Conservation (phyloP, 225 moss, liverwort and hornwort genomes). For the Pseudoscleropodium purum region DNA sequence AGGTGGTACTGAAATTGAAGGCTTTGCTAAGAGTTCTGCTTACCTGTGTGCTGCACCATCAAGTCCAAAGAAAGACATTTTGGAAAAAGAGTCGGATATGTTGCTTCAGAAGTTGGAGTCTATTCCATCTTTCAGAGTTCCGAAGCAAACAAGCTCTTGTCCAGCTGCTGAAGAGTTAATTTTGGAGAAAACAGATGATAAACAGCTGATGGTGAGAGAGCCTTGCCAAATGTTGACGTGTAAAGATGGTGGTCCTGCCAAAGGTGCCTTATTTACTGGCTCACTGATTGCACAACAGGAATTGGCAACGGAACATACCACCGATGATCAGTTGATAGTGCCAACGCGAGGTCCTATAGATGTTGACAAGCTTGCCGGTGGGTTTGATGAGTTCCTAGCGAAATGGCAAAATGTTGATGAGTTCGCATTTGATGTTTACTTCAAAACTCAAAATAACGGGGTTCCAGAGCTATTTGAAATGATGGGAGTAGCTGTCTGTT, state of each 20-base stretch:
- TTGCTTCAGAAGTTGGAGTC: slow-evolving; percentile 30
- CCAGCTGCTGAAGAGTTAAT: not conserved
- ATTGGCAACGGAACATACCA: slow-evolving; percentile 1
- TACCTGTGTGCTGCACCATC: not conserved
- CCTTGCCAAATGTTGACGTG: not conserved
- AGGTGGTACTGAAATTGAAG: not conserved
- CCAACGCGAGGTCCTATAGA: slow-evolving; percentile 62
- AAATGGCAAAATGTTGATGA: slow-evolving; percentile 59
- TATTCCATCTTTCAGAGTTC: slow-evolving; percentile 17
- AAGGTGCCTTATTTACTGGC: slow-evolving; percentile 37
- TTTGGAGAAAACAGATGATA: not conserved
- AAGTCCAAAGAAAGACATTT: slow-evolving; percentile 2
- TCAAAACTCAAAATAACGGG: slow-evolving; percentile 25
- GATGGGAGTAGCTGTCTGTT: slow-evolving; percentile 85
- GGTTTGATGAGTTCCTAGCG: slow-evolving; percentile 60
- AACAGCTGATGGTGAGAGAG: not conserved
- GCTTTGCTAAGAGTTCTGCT: not conserved
- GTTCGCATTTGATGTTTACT: slow-evolving; percentile 74
- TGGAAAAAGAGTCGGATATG: slow-evolving; percentile 20
- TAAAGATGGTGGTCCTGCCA: slow-evolving; percentile 1
- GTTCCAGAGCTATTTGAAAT: slow-evolving; percentile 39
- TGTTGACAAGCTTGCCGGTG: slow-evolving; percentile 76
- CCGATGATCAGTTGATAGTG: slow-evolving; percentile 5
- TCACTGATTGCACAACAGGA: slow-evolving; percentile 43
- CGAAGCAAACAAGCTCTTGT: not conserved